A percentile compares a stretch with the other conserved stretches of the same genome.
Conservation (phyloP, 345 rosid species). For the Hypericum perforatum region DNA sequence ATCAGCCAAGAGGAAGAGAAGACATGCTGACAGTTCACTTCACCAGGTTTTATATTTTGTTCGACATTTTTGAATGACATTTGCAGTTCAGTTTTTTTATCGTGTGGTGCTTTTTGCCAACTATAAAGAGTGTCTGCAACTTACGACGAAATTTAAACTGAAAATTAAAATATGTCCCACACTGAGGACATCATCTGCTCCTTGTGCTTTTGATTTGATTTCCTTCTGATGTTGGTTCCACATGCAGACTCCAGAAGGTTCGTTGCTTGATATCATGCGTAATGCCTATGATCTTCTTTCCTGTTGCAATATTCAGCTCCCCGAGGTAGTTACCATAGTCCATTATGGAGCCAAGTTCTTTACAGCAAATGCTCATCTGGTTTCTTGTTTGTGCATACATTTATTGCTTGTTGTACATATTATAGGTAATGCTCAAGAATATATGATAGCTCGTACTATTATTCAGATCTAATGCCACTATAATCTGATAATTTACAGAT, state of each 20-base stretch:
- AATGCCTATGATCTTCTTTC: constrained; percentile 83
- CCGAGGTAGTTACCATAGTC: constrained; percentile 36
- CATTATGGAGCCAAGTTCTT: not conserved
- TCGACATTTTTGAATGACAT: no score
- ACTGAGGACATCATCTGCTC: no score
- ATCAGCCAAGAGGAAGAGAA: constrained; percentile 86
- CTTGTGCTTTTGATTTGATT: not conserved
- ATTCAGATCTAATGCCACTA: constrained; percentile 11
- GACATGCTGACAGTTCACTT: constrained; percentile 42
- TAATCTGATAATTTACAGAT: constrained; percentile 29
- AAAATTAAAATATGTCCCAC: no score
- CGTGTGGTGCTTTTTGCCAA: no score
- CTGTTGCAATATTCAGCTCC: constrained; percentile 54
- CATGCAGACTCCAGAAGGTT: constrained; percentile 90
- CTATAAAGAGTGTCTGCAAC: no score
- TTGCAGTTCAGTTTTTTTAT: no score
- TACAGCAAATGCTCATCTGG: not conserved
- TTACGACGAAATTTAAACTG: no score
- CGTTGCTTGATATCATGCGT: constrained; percentile 69
- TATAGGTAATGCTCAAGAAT: no score
- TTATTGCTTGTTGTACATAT: no score
- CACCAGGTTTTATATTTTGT: constrained; percentile 68
- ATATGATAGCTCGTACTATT: not conserved
- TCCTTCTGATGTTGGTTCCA: constrained; percentile 6
- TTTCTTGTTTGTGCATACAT: no score